Evolutionary conservation across 1,284 basidiomycete genomes (phyloP), one percentile per base, ranked within the genome.

Genomic region (Apiotrichum gamsii): DNA sequence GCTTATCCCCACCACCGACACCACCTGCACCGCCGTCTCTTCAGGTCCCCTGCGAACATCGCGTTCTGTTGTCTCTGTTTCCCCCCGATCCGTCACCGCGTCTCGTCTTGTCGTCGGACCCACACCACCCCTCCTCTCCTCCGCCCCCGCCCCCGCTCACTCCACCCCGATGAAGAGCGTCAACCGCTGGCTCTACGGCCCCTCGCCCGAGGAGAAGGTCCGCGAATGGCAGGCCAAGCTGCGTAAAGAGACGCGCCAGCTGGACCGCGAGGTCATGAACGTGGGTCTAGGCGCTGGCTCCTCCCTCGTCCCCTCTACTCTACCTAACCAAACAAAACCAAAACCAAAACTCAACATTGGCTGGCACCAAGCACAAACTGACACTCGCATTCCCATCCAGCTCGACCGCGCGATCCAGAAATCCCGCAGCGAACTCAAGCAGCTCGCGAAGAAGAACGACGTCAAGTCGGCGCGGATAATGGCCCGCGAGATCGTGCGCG

Each of bases 231-330:
- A 95, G 67, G 62, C 76, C 16, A 90, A 87, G 70, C 75, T 96
- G 51, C 82, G 87, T 39, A 70, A 79, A 45, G 87, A 96, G 71
- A 78, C 82, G 64, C 80, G 93, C 21, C 77, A 80, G 52, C 73
- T 96, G 45, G 93, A 96, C 59, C 78, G 89, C 72, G 91, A 95
- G 75, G 90, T 91, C 76, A 84, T 83, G 75, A 86, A 93, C 82
- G 90, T 93, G 61, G 72, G 81, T 77, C 49, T n/a, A n/a, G n/a
- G n/a, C n/a, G n/a, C n/a, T n/a, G n/a, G n/a, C n/a, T n/a, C n/a
- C n/a, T n/a, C n/a, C n/a, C n/a, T n/a, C n/a, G n/a, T n/a, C n/a
- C n/a, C n/a, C n/a, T n/a, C n/a, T n/a, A n/a, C n/a, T n/a, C n/a
- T n/a, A n/a, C n/a, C n/a, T n/a, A n/a, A n/a, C n/a, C n/a, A n/a